Base-by-base conservation (phyloP, 345 rosid genomes). In the Adansonia digitata region DNA sequence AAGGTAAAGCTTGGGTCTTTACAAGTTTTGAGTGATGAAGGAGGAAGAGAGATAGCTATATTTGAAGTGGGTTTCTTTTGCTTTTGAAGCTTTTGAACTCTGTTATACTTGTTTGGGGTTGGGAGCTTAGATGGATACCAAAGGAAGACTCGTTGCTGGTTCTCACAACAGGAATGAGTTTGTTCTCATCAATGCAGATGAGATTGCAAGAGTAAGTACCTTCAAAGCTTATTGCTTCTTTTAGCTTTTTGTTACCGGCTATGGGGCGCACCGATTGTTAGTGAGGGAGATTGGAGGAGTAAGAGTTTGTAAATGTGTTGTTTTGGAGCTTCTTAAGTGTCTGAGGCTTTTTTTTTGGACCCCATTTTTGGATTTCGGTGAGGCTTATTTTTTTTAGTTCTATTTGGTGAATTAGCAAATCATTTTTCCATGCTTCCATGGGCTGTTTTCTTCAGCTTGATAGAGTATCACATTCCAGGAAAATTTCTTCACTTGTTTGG, bases 81-180 rank as follows among this genome's bases (percentile, higher is more conserved):
- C 14, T 71, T 74, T 64, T 74, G 75, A 73, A 74, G 77, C 59
- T 53, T 73, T 55, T n/a, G 60, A 39, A 40, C 63, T 57, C 7
- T 56, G 57, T 29, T 43, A 20, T 45, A 14, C 51, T 39, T 24
- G 26, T 5, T 64, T 45, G 15, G 26, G 59, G 27, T 68, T 74
- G 26, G 27, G 74, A 26, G 73, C 42, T 67, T n/a, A 69, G 26
- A 92, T 91, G 97, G 87, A 85, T 62, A 81, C 97, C 52, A 85
- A 87, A 72, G 97, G 93, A 43, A 82, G 97, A 51, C 94, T 93
- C 15, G 76, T 93, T 64, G 96, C 97, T n/a, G 97, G 97, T 81
- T 93, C 97, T 77, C 97, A 93, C 78, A 91, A 89, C 35, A 83
- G 97, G 79, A 93, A 93, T 55, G 97, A 93, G 97, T 88, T 93